A percentile compares a stretch with the other conserved stretches of the same genome.
Evolutionary conservation across 768 basidiomycete species (phyloP).

Genomic region (Mycena pura): DNA sequence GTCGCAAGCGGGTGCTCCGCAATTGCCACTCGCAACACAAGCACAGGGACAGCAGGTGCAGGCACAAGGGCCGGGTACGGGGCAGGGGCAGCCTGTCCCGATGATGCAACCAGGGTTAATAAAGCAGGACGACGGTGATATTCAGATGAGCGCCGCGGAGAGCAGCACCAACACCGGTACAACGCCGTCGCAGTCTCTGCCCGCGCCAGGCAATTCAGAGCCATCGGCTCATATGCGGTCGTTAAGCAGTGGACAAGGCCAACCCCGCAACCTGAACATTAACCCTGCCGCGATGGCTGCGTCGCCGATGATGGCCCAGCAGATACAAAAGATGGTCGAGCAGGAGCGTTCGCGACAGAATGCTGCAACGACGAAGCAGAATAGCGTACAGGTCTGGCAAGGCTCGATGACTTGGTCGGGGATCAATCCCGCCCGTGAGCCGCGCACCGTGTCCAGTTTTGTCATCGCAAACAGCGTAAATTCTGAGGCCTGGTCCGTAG

Average conservation of each 20-base stretch:
- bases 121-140: conserved; percentile 4
- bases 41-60: neutral
- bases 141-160: conserved; percentile 1
- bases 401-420: conserved; percentile 17
- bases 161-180: neutral
- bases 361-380: conserved; percentile 9
- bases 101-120: conserved; percentile 3
- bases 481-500: conserved; percentile 41
- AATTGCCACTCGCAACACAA: neutral
- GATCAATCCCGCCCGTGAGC: conserved; percentile 4
- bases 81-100: neutral
- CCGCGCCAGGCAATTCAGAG: conserved; percentile 3
- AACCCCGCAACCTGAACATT: conserved; percentile 13
- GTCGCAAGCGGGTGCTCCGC: too few relatives aligned
- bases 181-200: conserved; percentile 5
- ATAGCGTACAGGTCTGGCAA: conserved; percentile 28
- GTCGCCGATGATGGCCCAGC: conserved; percentile 30
- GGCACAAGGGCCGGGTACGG: neutral
- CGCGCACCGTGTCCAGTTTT: conserved; percentile 5
- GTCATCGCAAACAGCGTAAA: conserved; percentile 11
- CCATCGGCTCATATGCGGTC: conserved; percentile 14
- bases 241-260: conserved; percentile 2
- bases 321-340: conserved; percentile 58
- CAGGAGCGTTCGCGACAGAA: conserved; percentile 41
- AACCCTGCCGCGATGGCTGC: conserved; percentile 21